phyloP scores from a whole-genome alignment of 2,329 filamentous ascomycete genomes.

The Microcyclosporella mali region DNA sequence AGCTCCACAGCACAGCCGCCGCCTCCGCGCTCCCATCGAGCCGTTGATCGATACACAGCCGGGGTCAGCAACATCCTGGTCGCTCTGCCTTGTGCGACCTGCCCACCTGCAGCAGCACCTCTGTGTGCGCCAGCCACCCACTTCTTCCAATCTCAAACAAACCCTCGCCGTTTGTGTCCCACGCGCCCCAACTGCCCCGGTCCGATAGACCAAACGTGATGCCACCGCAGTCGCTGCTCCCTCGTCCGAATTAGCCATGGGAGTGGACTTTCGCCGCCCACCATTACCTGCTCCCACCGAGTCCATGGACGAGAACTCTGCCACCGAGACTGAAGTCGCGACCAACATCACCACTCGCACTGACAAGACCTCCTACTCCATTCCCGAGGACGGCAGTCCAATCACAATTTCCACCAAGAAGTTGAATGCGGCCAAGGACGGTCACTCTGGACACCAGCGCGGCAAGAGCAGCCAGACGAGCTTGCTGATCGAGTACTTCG shows the following conservation, averaged over 20 bases:
- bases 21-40: no score
- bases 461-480: constrained; percentile 72
- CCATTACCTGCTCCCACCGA: constrained; percentile 75
- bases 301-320: constrained; percentile 51
- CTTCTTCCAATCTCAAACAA: not conserved
- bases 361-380: constrained; percentile 67
- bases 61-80: no score
- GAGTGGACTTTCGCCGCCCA: constrained; percentile 28
- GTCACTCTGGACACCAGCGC: constrained; percentile 48
- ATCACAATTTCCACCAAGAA: constrained; percentile 81
- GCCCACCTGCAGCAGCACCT: not conserved
- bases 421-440: constrained; percentile 40
- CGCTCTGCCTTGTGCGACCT: not conserved
- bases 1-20: no score
- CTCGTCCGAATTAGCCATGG: constrained; percentile 5
- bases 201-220: not conserved
- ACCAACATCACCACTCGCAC: constrained; percentile 64
- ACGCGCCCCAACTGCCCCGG: not conserved
- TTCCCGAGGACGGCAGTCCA: constrained; percentile 81
- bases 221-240: not conserved
- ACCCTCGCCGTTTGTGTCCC: constrained; percentile 1
- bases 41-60: no score
- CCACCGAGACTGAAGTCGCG: constrained; percentile 48
- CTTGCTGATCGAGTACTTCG: constrained; percentile 90
- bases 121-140: not conserved